Evolutionary conservation across 768 basidiomycete genomes (phyloP).

Genomic region (Hysterangium stoloniferum): DNA sequence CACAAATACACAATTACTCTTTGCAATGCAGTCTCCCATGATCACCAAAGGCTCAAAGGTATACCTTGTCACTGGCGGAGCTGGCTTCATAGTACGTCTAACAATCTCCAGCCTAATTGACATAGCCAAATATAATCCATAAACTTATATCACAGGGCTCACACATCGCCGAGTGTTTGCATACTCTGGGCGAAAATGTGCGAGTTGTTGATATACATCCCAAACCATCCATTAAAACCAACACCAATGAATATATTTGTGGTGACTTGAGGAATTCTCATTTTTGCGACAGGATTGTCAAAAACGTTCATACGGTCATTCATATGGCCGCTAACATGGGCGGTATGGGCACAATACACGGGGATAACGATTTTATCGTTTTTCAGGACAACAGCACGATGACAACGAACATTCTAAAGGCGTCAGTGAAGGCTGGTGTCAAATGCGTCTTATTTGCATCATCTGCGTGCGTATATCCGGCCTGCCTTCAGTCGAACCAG

Average conservation of each 20-base stretch:
- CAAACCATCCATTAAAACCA: conserved; percentile 18
- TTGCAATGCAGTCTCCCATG: neutral
- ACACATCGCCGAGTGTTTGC: conserved; percentile 38
- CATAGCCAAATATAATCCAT: neutral
- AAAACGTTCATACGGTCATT: conserved; percentile 37
- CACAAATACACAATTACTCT: too few relatives aligned
- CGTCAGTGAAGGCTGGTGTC: conserved; percentile 32
- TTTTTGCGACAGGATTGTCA: conserved; percentile 31
- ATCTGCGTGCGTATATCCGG: conserved; percentile 53
- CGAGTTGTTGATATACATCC: conserved; percentile 36
- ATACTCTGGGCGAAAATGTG: conserved; percentile 25
- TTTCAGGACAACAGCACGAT: conserved; percentile 44
- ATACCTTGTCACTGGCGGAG: conserved; percentile 40
- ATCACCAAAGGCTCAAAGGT: conserved; percentile 10
- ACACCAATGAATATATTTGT: conserved; percentile 28
- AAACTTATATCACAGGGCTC: conserved; percentile 35
- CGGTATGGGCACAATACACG: conserved; percentile 57
- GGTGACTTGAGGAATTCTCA: conserved; percentile 41
- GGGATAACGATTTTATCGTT: conserved; percentile 39
- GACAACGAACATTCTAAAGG: conserved; percentile 39
- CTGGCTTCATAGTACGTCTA: conserved; percentile 44
- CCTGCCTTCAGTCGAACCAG: conserved; percentile 29
- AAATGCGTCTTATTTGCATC: conserved; percentile 46
- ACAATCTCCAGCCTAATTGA: neutral
- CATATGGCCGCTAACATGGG: conserved; percentile 60